Conservation (phyloP, 495 filamentous ascomycete genomes). For the Staphylotrichum tortipilum region DNA sequence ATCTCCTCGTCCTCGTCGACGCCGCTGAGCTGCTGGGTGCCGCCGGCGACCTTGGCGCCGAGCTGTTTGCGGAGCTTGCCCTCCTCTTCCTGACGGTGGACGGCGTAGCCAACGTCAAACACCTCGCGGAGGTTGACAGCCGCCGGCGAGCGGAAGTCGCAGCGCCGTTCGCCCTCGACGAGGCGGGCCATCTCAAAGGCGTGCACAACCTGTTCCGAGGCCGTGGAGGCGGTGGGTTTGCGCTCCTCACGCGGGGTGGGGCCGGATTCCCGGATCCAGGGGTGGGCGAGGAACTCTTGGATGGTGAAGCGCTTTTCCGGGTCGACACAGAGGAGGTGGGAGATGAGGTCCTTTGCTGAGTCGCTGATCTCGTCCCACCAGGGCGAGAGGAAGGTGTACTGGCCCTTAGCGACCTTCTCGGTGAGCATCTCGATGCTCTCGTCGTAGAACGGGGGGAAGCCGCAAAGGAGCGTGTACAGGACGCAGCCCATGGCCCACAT, state of each 20-base stretch:
- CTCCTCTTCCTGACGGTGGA: conserved; percentile 94
- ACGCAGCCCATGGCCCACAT: conserved; percentile 99
- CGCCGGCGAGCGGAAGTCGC: conserved; percentile 94
- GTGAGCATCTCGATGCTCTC: conserved; percentile 95
- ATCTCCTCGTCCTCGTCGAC: conserved; percentile 54
- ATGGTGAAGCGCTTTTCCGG: conserved; percentile 87
- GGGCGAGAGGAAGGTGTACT: conserved; percentile 95
- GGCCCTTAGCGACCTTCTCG: conserved; percentile 92
- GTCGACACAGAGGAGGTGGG: conserved; percentile 86
- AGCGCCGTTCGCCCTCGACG: conserved; percentile 53
- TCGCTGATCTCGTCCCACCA: conserved; percentile 99
- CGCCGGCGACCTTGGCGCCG: conserved; percentile 46
- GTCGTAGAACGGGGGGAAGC: conserved; percentile 98
- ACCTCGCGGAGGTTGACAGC: conserved; percentile 93
- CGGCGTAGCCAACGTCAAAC: conserved; percentile 94
- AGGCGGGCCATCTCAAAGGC: conserved; percentile 49
- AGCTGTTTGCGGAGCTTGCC: conserved; percentile 79
- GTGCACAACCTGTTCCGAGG: conserved; percentile 35
- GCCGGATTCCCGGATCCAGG: conserved; percentile 69
- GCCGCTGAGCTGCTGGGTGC: too few relatives aligned
- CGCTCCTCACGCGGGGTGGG: conserved; percentile 55
- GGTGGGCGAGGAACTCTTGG: conserved; percentile 78
- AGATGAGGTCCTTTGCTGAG: conserved; percentile 86
- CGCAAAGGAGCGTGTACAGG: conserved; percentile 90
- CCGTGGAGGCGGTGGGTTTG: conserved; percentile 35